Conservation (phyloP, 306 rosid genomes). For the Corylus americana region DNA sequence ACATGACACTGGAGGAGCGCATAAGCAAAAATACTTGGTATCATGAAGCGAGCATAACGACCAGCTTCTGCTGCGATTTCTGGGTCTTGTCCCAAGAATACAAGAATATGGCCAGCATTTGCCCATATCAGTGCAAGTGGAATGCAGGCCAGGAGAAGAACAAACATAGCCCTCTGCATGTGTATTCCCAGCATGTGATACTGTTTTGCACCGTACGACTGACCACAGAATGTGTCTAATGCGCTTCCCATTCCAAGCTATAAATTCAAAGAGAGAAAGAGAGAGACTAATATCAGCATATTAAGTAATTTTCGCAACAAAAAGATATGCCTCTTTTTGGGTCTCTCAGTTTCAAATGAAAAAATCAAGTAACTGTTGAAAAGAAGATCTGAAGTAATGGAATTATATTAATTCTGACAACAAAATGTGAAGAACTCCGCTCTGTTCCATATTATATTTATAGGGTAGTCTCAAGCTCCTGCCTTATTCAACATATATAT, state of each 20-base stretch:
- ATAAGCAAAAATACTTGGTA: conserved; percentile 39
- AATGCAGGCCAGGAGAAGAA: conserved; percentile 38
- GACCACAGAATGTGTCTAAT: conserved; percentile 50
- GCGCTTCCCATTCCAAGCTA: conserved; percentile 53
- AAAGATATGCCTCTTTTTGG: background rate
- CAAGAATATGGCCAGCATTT: conserved; percentile 44
- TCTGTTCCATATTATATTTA: background rate
- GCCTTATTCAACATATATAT: background rate
- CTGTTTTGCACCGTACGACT: conserved; percentile 45
- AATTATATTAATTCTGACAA: background rate
- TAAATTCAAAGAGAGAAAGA: background rate
- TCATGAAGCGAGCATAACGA: conserved; percentile 39
- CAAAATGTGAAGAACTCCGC: background rate
- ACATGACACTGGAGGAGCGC: conserved; percentile 34
- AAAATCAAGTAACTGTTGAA: too few relatives aligned
- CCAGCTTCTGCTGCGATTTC: conserved; percentile 46
- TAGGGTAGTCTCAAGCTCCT: background rate
- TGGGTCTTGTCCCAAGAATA: conserved; percentile 44
- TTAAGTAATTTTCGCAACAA: background rate
- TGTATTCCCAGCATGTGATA: conserved; percentile 43
- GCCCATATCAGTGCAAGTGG: conserved; percentile 44
- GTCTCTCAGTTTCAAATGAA: background rate
- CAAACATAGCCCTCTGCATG: conserved; percentile 47
- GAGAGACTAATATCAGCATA: background rate
- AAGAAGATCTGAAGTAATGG: background rate